These are phyloP conservation scores for Heimioporus sp. DNA, from an alignment of 768 basidiomycete species.

Conservation along the genomic window DNA sequence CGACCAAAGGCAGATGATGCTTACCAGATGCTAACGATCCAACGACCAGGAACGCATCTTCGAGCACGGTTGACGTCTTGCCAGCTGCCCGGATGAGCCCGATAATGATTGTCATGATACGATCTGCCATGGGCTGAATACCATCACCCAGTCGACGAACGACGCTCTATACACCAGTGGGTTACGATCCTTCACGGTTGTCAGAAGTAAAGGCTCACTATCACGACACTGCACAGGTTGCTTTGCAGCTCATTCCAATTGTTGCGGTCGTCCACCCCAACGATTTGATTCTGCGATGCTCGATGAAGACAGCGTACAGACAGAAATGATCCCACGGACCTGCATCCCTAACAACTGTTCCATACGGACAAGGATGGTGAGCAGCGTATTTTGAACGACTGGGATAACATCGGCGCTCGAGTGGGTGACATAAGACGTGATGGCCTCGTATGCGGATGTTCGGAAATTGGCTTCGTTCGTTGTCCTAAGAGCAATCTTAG, in stretches of 20 bases:
- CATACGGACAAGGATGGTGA: conserved; percentile 86
- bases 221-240: conserved; percentile 88
- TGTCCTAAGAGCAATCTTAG: conserved; percentile 42
- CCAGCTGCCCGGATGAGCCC: conserved; percentile 83
- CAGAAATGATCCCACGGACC: conserved; percentile 41
- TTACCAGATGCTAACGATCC: conserved; percentile 80
- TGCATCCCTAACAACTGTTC: conserved; percentile 84
- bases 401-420: conserved; percentile 75
- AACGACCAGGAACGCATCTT: conserved; percentile 94
- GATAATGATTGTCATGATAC: conserved; percentile 91
- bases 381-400: conserved; percentile 78
- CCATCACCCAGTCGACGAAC: conserved; percentile 80
- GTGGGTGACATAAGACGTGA: conserved; percentile 82
- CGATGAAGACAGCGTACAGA: neutral
- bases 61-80: conserved; percentile 91
- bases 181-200: neutral
- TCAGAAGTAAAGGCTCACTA: conserved; percentile 48
- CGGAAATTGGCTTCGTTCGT: conserved; percentile 91
- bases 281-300: conserved; percentile 72
- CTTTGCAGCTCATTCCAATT: conserved; percentile 99
- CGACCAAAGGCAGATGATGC: conserved; percentile 11
- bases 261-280: conserved; percentile 93
- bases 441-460: conserved; percentile 94
- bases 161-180: conserved; percentile 56
- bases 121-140: conserved; percentile 86